These are phyloP conservation scores for Candida palmyrensis DNA, from an alignment of 805 yeast species.

Conservation along the genomic window DNA sequence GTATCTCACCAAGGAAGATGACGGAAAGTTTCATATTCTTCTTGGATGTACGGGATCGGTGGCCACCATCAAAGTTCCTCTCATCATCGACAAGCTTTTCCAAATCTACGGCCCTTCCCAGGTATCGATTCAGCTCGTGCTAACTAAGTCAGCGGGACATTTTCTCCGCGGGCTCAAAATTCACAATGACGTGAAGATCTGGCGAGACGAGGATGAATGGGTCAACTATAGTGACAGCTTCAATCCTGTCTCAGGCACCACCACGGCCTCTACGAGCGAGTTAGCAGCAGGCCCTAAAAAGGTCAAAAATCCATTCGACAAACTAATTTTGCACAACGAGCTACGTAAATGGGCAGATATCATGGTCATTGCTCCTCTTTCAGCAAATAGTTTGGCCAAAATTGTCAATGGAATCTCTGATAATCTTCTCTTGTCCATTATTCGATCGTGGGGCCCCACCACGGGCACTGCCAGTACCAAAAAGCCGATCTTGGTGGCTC, in stretches of 20 bases:
- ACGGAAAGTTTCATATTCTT: slow-evolving; percentile 80
- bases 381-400: slow-evolving; percentile 42
- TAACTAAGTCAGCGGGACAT: slow-evolving; percentile 80
- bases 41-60: slow-evolving; percentile 95
- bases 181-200: slow-evolving; percentile 68
- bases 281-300: slow-evolving; percentile 11
- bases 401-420: slow-evolving; percentile 41
- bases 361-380: slow-evolving; percentile 41
- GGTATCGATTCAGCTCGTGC: slow-evolving; percentile 79
- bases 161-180: slow-evolving; percentile 52
- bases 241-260: slow-evolving; percentile 10
- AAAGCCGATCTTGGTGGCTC: slow-evolving; percentile 42
- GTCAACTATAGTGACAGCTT: slow-evolving; percentile 29
- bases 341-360: slow-evolving; percentile 45
- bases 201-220: slow-evolving; percentile 98
- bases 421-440: slow-evolving; percentile 37
- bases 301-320: slow-evolving; percentile 29
- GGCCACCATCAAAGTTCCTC: slow-evolving; percentile 90
- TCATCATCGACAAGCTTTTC: slow-evolving; percentile 80
- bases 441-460: slow-evolving; percentile 37
- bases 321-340: slow-evolving; percentile 38
- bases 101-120: slow-evolving; percentile 66
- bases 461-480: slow-evolving; percentile 12
- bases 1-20: slow-evolving; percentile 68
- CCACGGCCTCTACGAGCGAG: slow-evolving; percentile 14